These are phyloP conservation scores for Rhododendron henanense DNA, from an alignment of 148 eudicot genomes.

Conservation along the genomic window DNA sequence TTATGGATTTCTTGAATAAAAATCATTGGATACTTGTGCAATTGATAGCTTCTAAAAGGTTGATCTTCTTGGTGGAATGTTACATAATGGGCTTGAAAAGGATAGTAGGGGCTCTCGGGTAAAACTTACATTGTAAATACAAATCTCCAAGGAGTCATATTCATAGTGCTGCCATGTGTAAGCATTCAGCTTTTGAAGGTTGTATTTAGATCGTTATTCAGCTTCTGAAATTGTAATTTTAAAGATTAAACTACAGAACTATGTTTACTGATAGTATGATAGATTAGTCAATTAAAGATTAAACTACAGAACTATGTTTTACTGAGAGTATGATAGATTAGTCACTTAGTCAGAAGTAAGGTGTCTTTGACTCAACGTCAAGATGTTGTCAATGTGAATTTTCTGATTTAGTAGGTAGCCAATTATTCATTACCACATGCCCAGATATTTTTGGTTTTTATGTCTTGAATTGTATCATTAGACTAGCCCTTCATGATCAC, in stretches of 20 bases:
- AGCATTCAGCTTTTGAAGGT: background rate
- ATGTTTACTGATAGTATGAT: background rate
- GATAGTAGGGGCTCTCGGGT: background rate
- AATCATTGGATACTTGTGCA: background rate
- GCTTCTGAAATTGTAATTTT: background rate
- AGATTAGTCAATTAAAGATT: background rate
- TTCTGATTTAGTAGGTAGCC: background rate
- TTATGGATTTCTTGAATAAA: background rate
- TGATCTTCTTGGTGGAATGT: background rate
- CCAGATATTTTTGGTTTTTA: background rate
- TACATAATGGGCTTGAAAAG: background rate
- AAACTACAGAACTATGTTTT: too few species aligned
- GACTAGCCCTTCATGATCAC: background rate
- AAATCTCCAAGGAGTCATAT: background rate
- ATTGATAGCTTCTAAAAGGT: background rate
- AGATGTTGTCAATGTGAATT: background rate
- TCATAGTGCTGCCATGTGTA: background rate
- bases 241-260: background rate
- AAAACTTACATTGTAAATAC: background rate
- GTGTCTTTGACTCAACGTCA: background rate
- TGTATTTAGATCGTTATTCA: background rate
- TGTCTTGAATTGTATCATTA: background rate
- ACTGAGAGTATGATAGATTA: background rate
- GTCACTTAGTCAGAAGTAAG: background rate
- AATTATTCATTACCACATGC: background rate